Evolutionary conservation across 768 basidiomycete genomes (phyloP).

Genomic region (Boletus tylopilopsis): DNA sequence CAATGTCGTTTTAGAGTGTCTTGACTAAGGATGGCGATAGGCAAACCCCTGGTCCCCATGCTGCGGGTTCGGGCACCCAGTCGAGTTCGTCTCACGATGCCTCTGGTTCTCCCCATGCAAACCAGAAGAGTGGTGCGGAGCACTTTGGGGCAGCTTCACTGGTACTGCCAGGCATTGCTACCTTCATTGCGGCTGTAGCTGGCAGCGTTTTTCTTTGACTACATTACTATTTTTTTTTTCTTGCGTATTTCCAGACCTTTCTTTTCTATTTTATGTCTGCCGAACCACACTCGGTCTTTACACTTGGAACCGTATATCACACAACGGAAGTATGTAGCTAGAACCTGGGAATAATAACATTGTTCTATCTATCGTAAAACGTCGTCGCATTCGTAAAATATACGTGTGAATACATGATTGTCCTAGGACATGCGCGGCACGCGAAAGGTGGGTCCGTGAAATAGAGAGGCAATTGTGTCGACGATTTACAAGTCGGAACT

Average conservation of each 20-base stretch:
- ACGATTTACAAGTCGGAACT: background rate
- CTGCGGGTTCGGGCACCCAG: conserved; percentile 1
- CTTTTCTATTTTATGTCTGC: background rate
- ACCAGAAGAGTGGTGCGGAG: conserved; percentile 33
- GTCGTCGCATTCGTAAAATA: conserved; percentile 5
- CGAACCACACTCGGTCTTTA: background rate
- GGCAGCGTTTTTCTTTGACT: conserved; percentile 22
- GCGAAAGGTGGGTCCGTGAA: too few species aligned
- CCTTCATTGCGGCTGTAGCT: conserved; percentile 20
- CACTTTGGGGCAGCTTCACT: conserved; percentile 22
- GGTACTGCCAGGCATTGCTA: conserved; percentile 21
- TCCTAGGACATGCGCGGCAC: conserved; percentile 1
- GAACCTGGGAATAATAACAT: conserved; percentile 5
- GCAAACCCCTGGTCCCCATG: background rate
- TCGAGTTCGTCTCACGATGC: conserved; percentile 9
- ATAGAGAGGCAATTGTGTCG: background rate
- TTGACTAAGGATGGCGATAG: conserved; percentile 6
- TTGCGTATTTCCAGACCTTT: conserved; percentile 7
- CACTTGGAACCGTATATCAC: background rate
- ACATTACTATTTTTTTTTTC: conserved; percentile 12
- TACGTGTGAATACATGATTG: conserved; percentile 15
- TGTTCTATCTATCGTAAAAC: conserved; percentile 4
- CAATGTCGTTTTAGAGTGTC: background rate
- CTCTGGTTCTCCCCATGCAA: conserved; percentile 24
- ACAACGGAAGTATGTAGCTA: background rate